Evolutionary conservation across 2,329 filamentous ascomycete genomes (phyloP).

Genomic region (Xylaria sp.): DNA sequence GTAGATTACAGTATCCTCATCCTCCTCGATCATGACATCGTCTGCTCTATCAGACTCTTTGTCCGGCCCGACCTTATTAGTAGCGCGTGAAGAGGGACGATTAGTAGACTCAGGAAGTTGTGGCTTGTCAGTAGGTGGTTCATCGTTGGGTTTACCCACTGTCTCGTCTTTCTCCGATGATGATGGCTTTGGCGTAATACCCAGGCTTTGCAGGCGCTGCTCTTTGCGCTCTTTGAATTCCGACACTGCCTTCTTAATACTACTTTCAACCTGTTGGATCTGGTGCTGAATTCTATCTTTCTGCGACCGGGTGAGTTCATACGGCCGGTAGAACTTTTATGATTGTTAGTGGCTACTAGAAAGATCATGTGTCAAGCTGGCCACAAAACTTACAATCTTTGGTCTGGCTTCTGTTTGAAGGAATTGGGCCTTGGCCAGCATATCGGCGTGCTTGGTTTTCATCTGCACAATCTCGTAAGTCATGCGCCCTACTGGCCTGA

Average conservation of each 20-base stretch:
- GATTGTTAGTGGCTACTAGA: conserved; percentile 18
- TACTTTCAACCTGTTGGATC: conserved; percentile 70
- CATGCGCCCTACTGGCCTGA: conserved; percentile 37
- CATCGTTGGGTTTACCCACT: conserved; percentile 57
- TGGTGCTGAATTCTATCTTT: conserved; percentile 77
- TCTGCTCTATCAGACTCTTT: conserved; percentile 72
- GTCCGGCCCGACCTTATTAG: conserved; percentile 49
- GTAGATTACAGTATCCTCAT: conserved; percentile 93
- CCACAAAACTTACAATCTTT: conserved; percentile 68
- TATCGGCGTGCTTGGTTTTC: conserved; percentile 76
- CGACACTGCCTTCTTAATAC: conserved; percentile 71
- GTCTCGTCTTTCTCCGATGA: conserved; percentile 52
- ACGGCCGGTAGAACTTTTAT: conserved; percentile 83
- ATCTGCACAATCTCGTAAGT: conserved; percentile 63
- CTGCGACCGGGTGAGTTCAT: conserved; percentile 76
- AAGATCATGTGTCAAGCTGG: background rate
- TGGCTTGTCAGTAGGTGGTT: conserved; percentile 52
- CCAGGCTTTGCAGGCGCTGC: conserved; percentile 54
- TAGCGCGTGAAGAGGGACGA: conserved; percentile 44
- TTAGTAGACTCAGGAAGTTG: conserved; percentile 54
- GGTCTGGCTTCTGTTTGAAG: conserved; percentile 78
- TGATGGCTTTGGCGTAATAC: conserved; percentile 45
- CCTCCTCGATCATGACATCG: conserved; percentile 83
- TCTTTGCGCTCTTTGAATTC: conserved; percentile 67
- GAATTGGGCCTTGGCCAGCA: conserved; percentile 77